Percentiles rank a stretch among this genome's conserved stretches.
These are phyloP conservation scores for Camptophora hylomeconis DNA, from an alignment of 2,329 filamentous ascomycete species.

Conservation along the genomic window DNA sequence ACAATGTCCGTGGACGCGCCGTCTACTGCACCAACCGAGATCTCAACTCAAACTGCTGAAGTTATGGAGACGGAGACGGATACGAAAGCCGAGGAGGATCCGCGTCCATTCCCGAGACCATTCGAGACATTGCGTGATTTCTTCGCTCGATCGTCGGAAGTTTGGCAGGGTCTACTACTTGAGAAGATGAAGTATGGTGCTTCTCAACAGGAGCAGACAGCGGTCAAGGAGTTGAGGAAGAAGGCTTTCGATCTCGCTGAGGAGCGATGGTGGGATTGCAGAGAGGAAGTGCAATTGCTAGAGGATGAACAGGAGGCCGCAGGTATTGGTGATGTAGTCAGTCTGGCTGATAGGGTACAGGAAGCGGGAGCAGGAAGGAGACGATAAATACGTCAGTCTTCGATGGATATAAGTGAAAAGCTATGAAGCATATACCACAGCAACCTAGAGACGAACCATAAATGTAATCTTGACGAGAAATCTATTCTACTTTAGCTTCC, in stretches of 20 bases:
- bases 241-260: constrained; percentile 83
- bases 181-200: constrained; percentile 55
- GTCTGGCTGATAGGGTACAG: constrained; percentile 57
- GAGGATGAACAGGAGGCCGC: constrained; percentile 95
- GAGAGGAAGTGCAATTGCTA: constrained; percentile 79
- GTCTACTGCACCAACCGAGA: constrained; percentile 26
- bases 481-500: constrained; percentile 27
- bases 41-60: constrained; percentile 17
- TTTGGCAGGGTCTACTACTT: constrained; percentile 84
- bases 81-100: constrained; percentile 48
- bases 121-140: constrained; percentile 90
- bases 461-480: no score
- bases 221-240: constrained; percentile 84
- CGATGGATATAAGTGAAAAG: no score
- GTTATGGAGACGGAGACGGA: constrained; percentile 18
- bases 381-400: no score
- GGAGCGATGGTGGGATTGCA: constrained; percentile 96
- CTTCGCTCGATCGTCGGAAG: constrained; percentile 71
- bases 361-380: constrained; percentile 34
- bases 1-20: constrained; percentile 20
- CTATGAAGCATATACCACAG: no score
- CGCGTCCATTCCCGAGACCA: constrained; percentile 61
- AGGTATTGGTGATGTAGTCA: constrained; percentile 89
- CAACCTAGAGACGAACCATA: no score
- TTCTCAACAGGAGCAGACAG: constrained; percentile 33